A percentile compares a stretch with the other conserved stretches of the same genome.
These are phyloP conservation scores for Talaromyces thailandensis DNA, from an alignment of 495 filamentous ascomycete species.

Conservation along the genomic window DNA sequence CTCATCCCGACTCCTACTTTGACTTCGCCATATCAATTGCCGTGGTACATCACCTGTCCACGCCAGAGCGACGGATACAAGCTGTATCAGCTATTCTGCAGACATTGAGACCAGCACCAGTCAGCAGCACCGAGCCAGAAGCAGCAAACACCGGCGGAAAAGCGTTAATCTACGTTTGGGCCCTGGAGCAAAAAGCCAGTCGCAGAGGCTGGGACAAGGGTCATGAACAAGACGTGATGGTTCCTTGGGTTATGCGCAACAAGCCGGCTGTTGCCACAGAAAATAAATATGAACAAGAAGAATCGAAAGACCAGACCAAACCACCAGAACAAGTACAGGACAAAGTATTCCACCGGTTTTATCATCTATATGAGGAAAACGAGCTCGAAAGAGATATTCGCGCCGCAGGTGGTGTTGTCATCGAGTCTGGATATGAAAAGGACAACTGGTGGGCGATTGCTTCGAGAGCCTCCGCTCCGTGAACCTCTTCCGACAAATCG, in stretches of 20 bases:
- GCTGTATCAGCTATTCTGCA: constrained; percentile 66
- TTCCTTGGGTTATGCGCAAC: constrained; percentile 79
- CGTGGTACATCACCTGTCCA: constrained; percentile 91
- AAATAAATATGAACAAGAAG: background rate
- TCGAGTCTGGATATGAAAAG: constrained; percentile 85
- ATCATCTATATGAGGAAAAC: constrained; percentile 82
- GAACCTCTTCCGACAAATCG: background rate
- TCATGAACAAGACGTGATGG: constrained; percentile 84
- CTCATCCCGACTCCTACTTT: constrained; percentile 57
- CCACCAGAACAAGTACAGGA: constrained; percentile 14
- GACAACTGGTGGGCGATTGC: constrained; percentile 96
- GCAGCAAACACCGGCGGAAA: constrained; percentile 27
- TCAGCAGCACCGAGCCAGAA: constrained; percentile 13
- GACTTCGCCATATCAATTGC: constrained; percentile 96
- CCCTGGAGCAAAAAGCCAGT: constrained; percentile 82
- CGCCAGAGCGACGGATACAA: constrained; percentile 60
- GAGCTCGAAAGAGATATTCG: constrained; percentile 78
- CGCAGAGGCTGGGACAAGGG: constrained; percentile 88
- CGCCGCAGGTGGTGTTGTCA: constrained; percentile 63
- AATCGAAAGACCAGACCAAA: constrained; percentile 20
- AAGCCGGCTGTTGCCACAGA: constrained; percentile 7
- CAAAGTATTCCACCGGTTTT: constrained; percentile 76
- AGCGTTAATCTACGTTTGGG: constrained; percentile 91
- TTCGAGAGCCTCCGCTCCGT: background rate
- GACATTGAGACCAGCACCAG: constrained; percentile 40